These are phyloP conservation scores for Hura crepitans DNA, from an alignment of 441 rosid genomes.

Conservation along the genomic window DNA sequence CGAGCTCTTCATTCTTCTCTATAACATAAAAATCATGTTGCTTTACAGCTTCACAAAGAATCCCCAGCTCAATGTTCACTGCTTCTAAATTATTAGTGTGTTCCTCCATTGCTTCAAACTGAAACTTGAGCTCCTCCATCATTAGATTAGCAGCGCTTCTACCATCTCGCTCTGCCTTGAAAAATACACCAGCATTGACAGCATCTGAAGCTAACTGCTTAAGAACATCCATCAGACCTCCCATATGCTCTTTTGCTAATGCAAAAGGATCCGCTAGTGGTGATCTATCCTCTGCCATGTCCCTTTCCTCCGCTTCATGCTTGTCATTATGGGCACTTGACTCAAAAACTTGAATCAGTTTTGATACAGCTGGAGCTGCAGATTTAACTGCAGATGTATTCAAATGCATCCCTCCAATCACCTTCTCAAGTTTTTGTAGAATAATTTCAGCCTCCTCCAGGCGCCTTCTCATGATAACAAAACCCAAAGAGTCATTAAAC, in stretches of 20 bases:
- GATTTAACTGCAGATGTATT: slow-evolving; percentile 42
- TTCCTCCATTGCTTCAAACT: slow-evolving; percentile 49
- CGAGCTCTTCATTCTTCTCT: slow-evolving; percentile 48
- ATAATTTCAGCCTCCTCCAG: slow-evolving; percentile 55
- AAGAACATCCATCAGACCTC: slow-evolving; percentile 52
- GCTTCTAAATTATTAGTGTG: slow-evolving; percentile 52
- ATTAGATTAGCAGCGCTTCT: slow-evolving; percentile 35
- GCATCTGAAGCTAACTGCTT: slow-evolving; percentile 56
- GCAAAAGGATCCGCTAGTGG: slow-evolving; percentile 38
- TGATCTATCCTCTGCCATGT: slow-evolving; percentile 37
- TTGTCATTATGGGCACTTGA: slow-evolving; percentile 60
- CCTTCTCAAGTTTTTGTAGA: slow-evolving; percentile 58
- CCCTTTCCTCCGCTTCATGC: slow-evolving; percentile 45
- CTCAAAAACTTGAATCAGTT: slow-evolving; percentile 88
- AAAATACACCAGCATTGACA: slow-evolving; percentile 37
- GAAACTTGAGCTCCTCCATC: slow-evolving; percentile 42
- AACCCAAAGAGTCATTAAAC: slow-evolving; percentile 40
- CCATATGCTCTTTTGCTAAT: slow-evolving; percentile 43
- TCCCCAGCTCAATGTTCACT: slow-evolving; percentile 49
- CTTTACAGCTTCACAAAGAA: slow-evolving; percentile 63
- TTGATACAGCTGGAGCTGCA: slow-evolving; percentile 58
- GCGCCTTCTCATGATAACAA: slow-evolving; percentile 43
- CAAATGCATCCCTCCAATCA: slow-evolving; percentile 47
- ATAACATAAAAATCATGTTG: slow-evolving; percentile 43
- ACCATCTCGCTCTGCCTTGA: slow-evolving; percentile 44